These are phyloP conservation scores for Paraconiothyrium brasiliense DNA, from an alignment of 2,329 filamentous ascomycete genomes.

Conservation along the genomic window DNA sequence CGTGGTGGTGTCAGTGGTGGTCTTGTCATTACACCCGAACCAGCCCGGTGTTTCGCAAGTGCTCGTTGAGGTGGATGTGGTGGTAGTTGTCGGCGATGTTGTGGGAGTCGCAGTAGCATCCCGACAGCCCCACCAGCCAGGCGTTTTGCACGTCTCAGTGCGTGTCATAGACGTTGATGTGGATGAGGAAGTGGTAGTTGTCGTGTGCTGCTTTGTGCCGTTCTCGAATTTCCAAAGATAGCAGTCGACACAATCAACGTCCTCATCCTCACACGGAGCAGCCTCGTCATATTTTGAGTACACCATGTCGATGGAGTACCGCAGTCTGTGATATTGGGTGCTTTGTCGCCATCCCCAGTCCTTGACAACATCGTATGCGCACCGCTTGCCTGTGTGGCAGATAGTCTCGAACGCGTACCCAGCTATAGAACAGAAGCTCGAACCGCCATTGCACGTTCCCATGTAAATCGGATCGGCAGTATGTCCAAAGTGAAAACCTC, in stretches of 20 bases:
- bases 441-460: conserved; percentile 47
- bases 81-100: conserved; percentile 30
- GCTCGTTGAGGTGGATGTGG: conserved; percentile 32
- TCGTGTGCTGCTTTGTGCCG: conserved; percentile 39
- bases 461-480: conserved; percentile 49
- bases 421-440: conserved; percentile 48
- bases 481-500: conserved; percentile 48
- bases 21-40: conserved; percentile 50
- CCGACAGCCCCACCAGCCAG: conserved; percentile 50
- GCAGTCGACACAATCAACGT: conserved; percentile 47
- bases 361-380: conserved; percentile 49
- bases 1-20: conserved; percentile 32
- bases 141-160: conserved; percentile 49
- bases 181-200: conserved; percentile 25
- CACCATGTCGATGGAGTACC: conserved; percentile 48
- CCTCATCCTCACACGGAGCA: conserved; percentile 45
- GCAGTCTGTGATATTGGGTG: conserved; percentile 42
- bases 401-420: conserved; percentile 49
- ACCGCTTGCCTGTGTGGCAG: conserved; percentile 48
- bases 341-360: conserved; percentile 49
- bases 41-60: conserved; percentile 49
- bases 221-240: conserved; percentile 50
- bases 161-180: conserved; percentile 40
- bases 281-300: conserved; percentile 46
- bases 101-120: conserved; percentile 46